Base-by-base conservation (phyloP, 805 yeast genomes). In the Suhomyces xylopsoci region DNA sequence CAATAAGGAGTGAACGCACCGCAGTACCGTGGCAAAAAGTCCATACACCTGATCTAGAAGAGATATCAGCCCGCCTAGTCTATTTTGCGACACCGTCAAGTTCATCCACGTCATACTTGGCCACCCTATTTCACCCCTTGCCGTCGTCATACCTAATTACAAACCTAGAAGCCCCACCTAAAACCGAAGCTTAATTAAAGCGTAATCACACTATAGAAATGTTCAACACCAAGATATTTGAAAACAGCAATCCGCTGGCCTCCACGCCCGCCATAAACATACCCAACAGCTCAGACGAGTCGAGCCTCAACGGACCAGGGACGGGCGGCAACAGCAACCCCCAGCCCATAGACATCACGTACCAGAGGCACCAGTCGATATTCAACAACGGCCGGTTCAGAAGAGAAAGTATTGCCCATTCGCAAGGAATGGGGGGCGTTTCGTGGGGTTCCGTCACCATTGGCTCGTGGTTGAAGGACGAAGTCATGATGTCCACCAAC, bases 351-450 rank as follows among this genome's bases (percentile, higher is more conserved):
- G 79, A 75, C 58, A 75, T 75, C 54, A 70, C 78, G 7, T 70
- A 71, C 59, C 74, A 69, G 56, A 70, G 75, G 49, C 74, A 73
- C 51, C 72, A 71, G 43, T 67, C 76, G 17, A 71, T 74, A 42
- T 71, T 74, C 58, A 73, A 70, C 61, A 64, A 61, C 55, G 66
- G 68, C 36, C 61, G 77, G 57, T 81, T 91, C 57, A 82, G 96
- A 64, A 79, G 97, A 58, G 98, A 93, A 62, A 84, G 92, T 53
- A 84, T 94, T 53, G 97, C 97, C 28, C 98, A 93, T 67, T 87
- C 97, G 2, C 97, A 90, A 67, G 98, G 98, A 9, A 89, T 94
- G 86, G 98, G 98, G 44, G 99, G 98, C 46, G 88, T 93, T 32
- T 87, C 96, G 7, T 93, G 97, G 97, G 98, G 98, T 20, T 91